A percentile compares a stretch with the other conserved stretches of the same genome.
phyloP scores from a whole-genome alignment of 768 basidiomycete genomes.

The Baorangia bicolor region DNA sequence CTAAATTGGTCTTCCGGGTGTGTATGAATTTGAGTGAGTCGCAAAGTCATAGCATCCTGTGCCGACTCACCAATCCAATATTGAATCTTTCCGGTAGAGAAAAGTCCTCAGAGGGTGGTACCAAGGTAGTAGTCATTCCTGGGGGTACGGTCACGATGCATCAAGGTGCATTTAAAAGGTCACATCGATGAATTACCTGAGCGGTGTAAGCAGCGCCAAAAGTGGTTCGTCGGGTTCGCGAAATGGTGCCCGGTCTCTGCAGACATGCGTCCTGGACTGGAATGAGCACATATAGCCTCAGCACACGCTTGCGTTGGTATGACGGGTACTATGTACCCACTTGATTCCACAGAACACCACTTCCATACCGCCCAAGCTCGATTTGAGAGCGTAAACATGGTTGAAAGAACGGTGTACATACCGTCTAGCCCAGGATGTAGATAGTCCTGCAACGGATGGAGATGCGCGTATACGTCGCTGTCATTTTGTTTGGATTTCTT shows the following conservation, averaged over 20 bases:
- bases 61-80: constrained; percentile 59
- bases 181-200: constrained; percentile 44
- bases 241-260: constrained; percentile 76
- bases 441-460: constrained; percentile 52
- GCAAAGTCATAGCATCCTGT: not conserved
- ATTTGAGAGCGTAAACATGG: not conserved
- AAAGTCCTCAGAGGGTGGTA: constrained; percentile 58
- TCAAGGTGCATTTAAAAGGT: not conserved
- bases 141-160: not conserved
- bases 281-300: not conserved
- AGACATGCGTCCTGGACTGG: constrained; percentile 67
- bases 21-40: not conserved
- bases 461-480: constrained; percentile 52
- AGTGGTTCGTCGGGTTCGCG: constrained; percentile 78
- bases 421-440: constrained; percentile 55
- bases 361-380: constrained; percentile 25
- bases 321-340: constrained; percentile 37
- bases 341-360: constrained; percentile 88
- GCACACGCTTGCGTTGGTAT: not conserved
- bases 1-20: constrained; percentile 64
- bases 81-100: constrained; percentile 57
- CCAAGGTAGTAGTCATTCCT: constrained; percentile 58
- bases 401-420: constrained; percentile 42
- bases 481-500: constrained; percentile 43
- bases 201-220: constrained; percentile 70